Conservation (phyloP, 139 green algal genomes). For the Chlorella sp. region DNA sequence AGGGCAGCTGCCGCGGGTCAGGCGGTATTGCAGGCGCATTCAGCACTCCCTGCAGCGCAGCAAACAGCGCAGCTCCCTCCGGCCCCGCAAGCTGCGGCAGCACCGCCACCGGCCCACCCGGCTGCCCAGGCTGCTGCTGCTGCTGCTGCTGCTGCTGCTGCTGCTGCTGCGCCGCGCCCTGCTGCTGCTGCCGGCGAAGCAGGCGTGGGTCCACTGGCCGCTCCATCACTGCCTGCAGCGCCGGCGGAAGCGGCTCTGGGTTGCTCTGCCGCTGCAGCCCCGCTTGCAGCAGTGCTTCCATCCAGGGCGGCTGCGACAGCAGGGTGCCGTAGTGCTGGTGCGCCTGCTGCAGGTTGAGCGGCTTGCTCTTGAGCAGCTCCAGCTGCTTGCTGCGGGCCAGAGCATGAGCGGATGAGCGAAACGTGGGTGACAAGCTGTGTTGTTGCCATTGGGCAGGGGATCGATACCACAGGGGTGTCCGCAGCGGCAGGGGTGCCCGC, state of each 20-base stretch:
- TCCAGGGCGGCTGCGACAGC: conserved; percentile 19
- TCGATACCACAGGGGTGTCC: too few relatives aligned
- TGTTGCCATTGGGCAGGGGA: too few relatives aligned
- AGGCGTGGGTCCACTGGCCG: conserved; percentile 18
- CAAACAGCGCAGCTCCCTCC: not conserved
- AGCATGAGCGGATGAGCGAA: too few relatives aligned
- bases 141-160: not conserved
- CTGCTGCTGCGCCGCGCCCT: not conserved
- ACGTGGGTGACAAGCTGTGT: too few relatives aligned
- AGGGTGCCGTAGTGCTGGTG: conserved; percentile 2
- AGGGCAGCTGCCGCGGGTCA: not conserved
- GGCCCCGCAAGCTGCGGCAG: not conserved
- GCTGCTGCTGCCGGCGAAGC: conserved; percentile 13
- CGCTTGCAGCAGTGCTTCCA: not conserved
- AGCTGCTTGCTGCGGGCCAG: not conserved
- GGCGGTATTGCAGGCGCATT: too few relatives aligned
- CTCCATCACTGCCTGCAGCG: conserved; percentile 6
- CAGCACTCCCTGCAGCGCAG: not conserved
- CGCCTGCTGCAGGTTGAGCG: conserved; percentile 4
- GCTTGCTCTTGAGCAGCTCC: not conserved
- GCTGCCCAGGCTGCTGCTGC: not conserved
- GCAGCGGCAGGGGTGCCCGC: too few relatives aligned
- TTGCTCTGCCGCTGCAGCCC: not conserved
- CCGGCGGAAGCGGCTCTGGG: not conserved
- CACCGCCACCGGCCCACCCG: not conserved